Base-by-base conservation (phyloP, 139 green algal genomes). In the Trebouxia sp. region DNA sequence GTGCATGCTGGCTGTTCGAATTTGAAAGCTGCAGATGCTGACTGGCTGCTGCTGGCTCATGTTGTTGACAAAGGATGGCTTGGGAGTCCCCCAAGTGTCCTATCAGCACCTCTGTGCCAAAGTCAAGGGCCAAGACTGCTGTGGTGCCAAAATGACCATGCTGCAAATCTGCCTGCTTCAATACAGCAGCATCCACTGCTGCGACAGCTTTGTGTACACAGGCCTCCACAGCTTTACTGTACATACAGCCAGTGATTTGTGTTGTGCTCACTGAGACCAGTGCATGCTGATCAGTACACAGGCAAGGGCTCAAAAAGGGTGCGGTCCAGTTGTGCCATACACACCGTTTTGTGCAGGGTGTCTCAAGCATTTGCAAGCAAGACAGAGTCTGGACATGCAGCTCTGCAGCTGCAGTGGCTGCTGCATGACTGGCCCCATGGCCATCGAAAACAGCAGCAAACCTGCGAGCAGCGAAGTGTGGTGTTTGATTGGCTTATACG, bases 51-150 rank as follows among this genome's bases (percentile, higher is more conserved):
- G 1, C 17, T 65, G 78, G n/a, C 14, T 28, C 32, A 47, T 79
- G 43, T 20, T 79, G 45, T 10, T 66, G 30, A 76, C 88, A 92
- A 43, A 90, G 51, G 5, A 89, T 6, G 0, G 86, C 88, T 0
- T 69, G 43, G 2, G 86, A 90, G 81, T 92, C 89, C 26, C 86
- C 86, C 3, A 92, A 55, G 65, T 85, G 85, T 24, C 53, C 86
- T 11, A 89, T 50, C 62, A 86, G 55, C 32, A 89, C 22, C 30
- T 28, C 6, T 6, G 9, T 3, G 26, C 32, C 35, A 37, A 6
- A 11, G 41, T 84, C 22, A 42, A 92, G 42, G 3, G 86, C 88
- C 43, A 90, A 82, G 20, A 89, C 84, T 6, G 86, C 86, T 22
- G 88, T 92, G 22, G 75, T 82, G n/a, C 88, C 88, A 37, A 65